Evolutionary conservation across 768 basidiomycete genomes (phyloP), one percentile per base, ranked within the genome.

Genomic region (Mycena amicta): DNA sequence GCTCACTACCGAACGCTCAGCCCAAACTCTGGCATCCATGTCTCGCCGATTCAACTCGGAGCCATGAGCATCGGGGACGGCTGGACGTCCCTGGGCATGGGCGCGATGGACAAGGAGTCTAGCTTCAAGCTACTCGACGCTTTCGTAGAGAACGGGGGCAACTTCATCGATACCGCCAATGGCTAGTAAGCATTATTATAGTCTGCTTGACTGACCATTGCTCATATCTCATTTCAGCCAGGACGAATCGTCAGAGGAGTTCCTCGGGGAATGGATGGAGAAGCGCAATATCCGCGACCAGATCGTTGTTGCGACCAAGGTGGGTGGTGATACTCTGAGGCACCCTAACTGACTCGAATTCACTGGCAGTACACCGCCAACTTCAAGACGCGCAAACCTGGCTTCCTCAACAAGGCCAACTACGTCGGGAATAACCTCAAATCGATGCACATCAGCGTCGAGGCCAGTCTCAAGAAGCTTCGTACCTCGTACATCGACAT

Each of bases 401-500:
- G 25, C 18, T n/a, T 56, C 49, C 37, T 46, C 1, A 43, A 53
- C 30, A 53, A 57, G 27, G 55, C 53, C 3, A 43, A 20, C 1
- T 57, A 61, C 25, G 25, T 18, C 3, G 55, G 54, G 1, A 56
- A 72, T 6, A 56, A 66, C 12, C 72, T 77, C 43, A 74, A 79
- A 46, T 68, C 73, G 1, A 68, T 77, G 49, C 82, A 77, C 60
- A 66, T 63, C 2, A 86, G 86, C 2, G 86, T 87, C 64, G 74
- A 71, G 56, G 56, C 69, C 56, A 83, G 60, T 23, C 60, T 61
- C 45, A 84, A 62, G 74, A 72, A 3, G 66, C 83, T 89, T 20
- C 71, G 83, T 45, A 87, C 85, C 0, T 72, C 78, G 20, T 88
- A 82, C 63, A 77, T 86, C 63, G 84, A 86, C 62, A 76, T 86